These are phyloP conservation scores for Trichoderma orchidacearum DNA, from an alignment of 495 filamentous ascomycete species.

Conservation along the genomic window DNA sequence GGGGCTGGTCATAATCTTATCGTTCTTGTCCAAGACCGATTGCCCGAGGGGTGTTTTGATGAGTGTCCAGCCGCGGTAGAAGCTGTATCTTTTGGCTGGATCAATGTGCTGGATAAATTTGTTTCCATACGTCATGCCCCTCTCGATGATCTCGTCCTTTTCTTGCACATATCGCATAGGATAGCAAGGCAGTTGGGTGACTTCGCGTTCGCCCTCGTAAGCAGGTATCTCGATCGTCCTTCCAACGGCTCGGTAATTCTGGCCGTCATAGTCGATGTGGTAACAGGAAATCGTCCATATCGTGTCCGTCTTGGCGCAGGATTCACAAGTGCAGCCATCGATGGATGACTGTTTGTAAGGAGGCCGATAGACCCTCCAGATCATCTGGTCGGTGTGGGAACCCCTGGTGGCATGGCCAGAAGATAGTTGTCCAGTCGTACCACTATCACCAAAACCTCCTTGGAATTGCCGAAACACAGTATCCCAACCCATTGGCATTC, in stretches of 20 bases:
- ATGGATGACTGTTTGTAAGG: neutral
- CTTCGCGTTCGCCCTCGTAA: conserved; percentile 41
- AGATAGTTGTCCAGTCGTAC: neutral
- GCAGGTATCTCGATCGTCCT: conserved; percentile 25
- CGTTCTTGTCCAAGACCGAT: conserved; percentile 7
- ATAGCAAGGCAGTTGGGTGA: conserved; percentile 38
- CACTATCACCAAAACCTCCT: neutral
- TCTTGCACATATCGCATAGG: conserved; percentile 44
- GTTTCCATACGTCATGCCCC: conserved; percentile 30
- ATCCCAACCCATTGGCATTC: neutral
- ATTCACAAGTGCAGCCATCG: neutral
- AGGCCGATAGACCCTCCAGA: neutral
- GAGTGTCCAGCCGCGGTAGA: conserved; percentile 28
- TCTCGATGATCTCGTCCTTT: conserved; percentile 23
- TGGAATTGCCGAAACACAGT: conserved; percentile 3
- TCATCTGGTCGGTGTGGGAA: neutral
- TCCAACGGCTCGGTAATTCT: conserved; percentile 33
- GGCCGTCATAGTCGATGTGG: conserved; percentile 48
- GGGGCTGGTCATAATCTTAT: conserved; percentile 12
- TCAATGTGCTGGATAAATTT: conserved; percentile 30
- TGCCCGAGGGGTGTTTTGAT: conserved; percentile 11
- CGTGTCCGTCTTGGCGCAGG: conserved; percentile 1
- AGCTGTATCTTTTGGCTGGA: conserved; percentile 12
- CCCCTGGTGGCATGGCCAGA: neutral
- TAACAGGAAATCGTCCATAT: conserved; percentile 14